Evolutionary conservation across 768 basidiomycete genomes (phyloP).

Genomic region (Mycena vulgaris): DNA sequence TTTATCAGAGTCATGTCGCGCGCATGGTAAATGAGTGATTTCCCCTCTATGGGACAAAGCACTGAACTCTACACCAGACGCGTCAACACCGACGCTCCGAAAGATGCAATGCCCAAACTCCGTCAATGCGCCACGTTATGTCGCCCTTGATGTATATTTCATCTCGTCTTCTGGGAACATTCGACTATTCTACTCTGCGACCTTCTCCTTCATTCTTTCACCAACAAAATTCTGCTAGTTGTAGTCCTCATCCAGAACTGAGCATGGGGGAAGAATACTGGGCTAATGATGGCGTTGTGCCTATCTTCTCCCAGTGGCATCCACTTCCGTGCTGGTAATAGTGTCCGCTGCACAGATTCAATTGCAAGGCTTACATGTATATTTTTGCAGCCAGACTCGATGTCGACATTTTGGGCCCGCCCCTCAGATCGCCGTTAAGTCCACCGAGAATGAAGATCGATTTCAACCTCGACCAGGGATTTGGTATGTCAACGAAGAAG

Average conservation of each 20-base stretch:
- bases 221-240: conserved; percentile 1
- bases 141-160: conserved; percentile 43
- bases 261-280: conserved; percentile 50
- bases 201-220: conserved; percentile 54
- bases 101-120: conserved; percentile 5
- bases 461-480: conserved; percentile 50
- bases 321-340: conserved; percentile 60
- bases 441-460: not conserved
- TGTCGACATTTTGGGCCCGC: conserved; percentile 12
- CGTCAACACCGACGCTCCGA: not conserved
- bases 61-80: conserved; percentile 13
- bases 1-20: conserved; percentile 60
- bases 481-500: conserved; percentile 58
- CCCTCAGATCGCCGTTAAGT: not conserved
- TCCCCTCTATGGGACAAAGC: no score
- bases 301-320: conserved; percentile 67
- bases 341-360: not conserved
- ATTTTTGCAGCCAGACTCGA: conserved; percentile 12
- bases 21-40: conserved; percentile 49
- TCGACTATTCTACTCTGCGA: conserved; percentile 55
- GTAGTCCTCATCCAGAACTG: not conserved
- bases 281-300: conserved; percentile 66
- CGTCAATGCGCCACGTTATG: conserved; percentile 25
- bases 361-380: not conserved
- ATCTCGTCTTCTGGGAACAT: conserved; percentile 52